A percentile compares a stretch with the other conserved stretches of the same genome.
Conservation (phyloP, 805 yeast genomes). For the Candida khao-thaluensis region DNA sequence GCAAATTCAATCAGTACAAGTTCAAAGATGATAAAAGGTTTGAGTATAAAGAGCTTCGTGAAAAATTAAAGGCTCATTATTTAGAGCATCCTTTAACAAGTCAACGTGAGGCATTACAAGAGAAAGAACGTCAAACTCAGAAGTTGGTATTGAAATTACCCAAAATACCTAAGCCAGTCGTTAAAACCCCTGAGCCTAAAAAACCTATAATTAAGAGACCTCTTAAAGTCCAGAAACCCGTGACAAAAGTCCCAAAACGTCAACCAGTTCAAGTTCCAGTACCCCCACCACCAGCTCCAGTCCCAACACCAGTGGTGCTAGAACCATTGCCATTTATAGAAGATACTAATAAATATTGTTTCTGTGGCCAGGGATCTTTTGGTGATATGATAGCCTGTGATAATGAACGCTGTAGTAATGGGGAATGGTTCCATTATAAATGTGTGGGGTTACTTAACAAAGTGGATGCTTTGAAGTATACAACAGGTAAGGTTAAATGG, state of each 20-base stretch:
- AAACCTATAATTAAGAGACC: not conserved
- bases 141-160: slow-evolving; percentile 7
- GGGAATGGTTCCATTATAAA: slow-evolving; percentile 48
- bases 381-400: slow-evolving; percentile 98
- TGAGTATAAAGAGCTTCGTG: slow-evolving; percentile 23
- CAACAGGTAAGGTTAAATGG: slow-evolving; percentile 39
- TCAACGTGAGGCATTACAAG: slow-evolving; percentile 38
- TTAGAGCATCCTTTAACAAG: slow-evolving; percentile 33
- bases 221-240: not conserved
- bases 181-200: not conserved
- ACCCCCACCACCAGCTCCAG: not conserved
- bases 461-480: slow-evolving; percentile 36
- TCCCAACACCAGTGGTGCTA: not conserved
- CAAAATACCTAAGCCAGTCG: not conserved
- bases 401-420: slow-evolving; percentile 48
- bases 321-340: slow-evolving; percentile 5
- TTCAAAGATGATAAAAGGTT: slow-evolving; percentile 10
- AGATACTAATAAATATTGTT: slow-evolving; percentile 59
- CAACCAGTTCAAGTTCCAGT: not conserved
- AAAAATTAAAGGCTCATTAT: slow-evolving; percentile 35
- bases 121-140: slow-evolving; percentile 19
- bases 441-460: slow-evolving; percentile 41
- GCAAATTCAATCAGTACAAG: slow-evolving; percentile 22
- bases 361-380: slow-evolving; percentile 89
- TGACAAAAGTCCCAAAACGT: not conserved